Base-by-base conservation (phyloP, 176 grass and related monocot genomes). In the Carex cristatella region DNA sequence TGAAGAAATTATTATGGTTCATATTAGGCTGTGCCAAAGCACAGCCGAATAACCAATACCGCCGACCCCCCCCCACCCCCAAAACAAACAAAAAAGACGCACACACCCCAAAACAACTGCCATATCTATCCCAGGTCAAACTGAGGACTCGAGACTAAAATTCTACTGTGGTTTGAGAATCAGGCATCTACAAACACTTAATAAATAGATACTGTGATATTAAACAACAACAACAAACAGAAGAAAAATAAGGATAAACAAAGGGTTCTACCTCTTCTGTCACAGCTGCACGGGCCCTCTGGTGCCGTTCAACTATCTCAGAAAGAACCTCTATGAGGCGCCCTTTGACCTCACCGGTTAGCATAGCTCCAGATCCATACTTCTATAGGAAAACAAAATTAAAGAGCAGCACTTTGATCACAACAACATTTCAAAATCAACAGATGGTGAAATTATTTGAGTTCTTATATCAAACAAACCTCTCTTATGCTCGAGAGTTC, bases 281-380 rank as follows among this genome's bases (percentile, higher is more conserved):
- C 40, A 99, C 93, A 81, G 66, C 68, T 54, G 89, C 85, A 38
- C 93, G 85, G 73, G 96, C 91, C 61, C 66, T 90, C 85, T 89
- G 84, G 86, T 99, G 96, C 44, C 91, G 88, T 71, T 86, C 88
- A 72, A 99, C 96, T 53, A 99, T 51, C 60, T 92, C 87, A 3
- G 87, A 92, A 61, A 99, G 84, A 48, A 95, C 84, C 11, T 60
- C 19, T 55, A 91, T 16, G 10, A 99, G 93, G 12, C 56, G 46
- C 59, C 83, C 83, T 79, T 99, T 99, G 15, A 95, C 91, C 70
- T 99, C 93, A 85, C 96, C 96, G 0, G 93, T 94, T 57, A 99
- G 84, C 96, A 95, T 89, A 27, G 64, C 82, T 73, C 96, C 93
- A 69, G 91, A 85, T 88, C 92, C 92, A 85, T 99, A 99, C 32